A percentile compares a stretch with the other conserved stretches of the same genome.
Conservation (phyloP, 768 basidiomycete species). For the Chiua virens region DNA sequence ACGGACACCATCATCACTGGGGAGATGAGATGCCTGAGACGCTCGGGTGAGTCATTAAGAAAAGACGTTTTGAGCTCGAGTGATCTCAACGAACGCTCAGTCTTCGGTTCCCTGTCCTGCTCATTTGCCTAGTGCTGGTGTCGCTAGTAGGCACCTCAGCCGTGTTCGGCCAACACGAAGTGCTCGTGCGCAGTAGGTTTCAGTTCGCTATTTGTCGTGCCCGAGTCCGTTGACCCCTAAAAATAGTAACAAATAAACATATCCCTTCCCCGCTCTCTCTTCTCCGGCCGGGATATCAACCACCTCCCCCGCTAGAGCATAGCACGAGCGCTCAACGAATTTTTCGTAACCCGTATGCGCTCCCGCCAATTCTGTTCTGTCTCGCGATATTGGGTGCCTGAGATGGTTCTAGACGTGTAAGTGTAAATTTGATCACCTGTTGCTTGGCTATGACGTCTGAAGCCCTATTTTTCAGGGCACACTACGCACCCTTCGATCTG, state of each 20-base stretch:
- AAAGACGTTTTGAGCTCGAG: no score
- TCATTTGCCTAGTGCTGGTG: constrained; percentile 54
- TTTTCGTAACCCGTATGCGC: constrained; percentile 73
- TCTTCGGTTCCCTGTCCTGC: constrained; percentile 65
- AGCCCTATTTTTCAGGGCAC: constrained; percentile 22
- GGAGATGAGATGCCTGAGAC: constrained; percentile 49
- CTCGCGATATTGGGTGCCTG: constrained; percentile 53
- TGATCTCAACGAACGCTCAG: constrained; percentile 30
- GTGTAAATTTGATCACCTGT: constrained; percentile 29
- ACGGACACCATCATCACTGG: constrained; percentile 66
- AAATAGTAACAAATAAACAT: constrained; percentile 58
- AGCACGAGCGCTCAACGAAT: constrained; percentile 27
- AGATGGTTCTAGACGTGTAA: constrained; percentile 55
- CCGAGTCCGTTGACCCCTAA: constrained; percentile 7
- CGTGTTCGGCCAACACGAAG: constrained; percentile 61
- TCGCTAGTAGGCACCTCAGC: constrained; percentile 58
- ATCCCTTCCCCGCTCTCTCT: constrained; percentile 54
- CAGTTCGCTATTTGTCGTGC: not conserved
- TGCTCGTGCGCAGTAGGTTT: constrained; percentile 61
- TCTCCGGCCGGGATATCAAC: constrained; percentile 32
- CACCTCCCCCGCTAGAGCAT: constrained; percentile 4
- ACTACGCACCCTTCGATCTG: constrained; percentile 80
- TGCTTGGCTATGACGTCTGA: not conserved
- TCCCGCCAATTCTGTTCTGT: constrained; percentile 62
- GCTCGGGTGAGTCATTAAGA: constrained; percentile 37